Percentiles rank a stretch among this genome's conserved stretches.
Evolutionary conservation across 768 basidiomycete genomes (phyloP).

Genomic region (Omphalotus guepiniiformis): DNA sequence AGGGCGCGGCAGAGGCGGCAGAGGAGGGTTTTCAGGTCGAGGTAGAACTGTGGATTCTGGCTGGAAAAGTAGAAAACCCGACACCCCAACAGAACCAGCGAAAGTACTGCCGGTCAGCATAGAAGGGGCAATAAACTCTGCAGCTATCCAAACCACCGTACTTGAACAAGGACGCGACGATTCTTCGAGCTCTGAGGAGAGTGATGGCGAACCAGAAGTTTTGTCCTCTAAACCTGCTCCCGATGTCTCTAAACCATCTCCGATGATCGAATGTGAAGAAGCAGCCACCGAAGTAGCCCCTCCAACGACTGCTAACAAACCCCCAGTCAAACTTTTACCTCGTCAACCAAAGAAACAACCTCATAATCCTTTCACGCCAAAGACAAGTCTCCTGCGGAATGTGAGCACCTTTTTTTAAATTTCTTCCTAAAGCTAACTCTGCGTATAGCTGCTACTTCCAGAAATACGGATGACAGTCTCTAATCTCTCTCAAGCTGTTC

Average conservation of each 20-base stretch:
- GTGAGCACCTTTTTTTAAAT: constrained; percentile 39
- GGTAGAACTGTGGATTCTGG: constrained; percentile 27
- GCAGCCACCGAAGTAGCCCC: no score
- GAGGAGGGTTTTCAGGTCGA: constrained; percentile 18
- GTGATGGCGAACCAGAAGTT: constrained; percentile 51
- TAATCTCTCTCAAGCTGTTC: constrained; percentile 89
- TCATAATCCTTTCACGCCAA: constrained; percentile 61
- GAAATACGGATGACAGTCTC: constrained; percentile 88
- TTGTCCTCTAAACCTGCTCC: constrained; percentile 16
- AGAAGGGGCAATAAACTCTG: neutral
- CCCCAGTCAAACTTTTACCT: constrained; percentile 18
- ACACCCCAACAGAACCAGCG: constrained; percentile 3
- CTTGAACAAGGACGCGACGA: neutral
- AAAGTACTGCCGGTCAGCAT: neutral
- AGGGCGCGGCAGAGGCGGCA: constrained; percentile 23
- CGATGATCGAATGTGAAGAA: neutral
- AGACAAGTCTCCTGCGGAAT: constrained; percentile 73
- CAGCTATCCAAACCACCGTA: neutral
- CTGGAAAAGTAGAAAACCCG: constrained; percentile 25
- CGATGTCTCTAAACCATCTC: neutral
- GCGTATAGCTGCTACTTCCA: constrained; percentile 64
- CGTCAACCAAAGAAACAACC: constrained; percentile 46
- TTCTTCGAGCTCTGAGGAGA: constrained; percentile 20
- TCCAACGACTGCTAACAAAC: constrained; percentile 2
- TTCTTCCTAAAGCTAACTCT: constrained; percentile 7